Evolutionary conservation across 2,329 filamentous ascomycete species (phyloP).

Genomic region (Stagonosporopsis rhizophila): DNA sequence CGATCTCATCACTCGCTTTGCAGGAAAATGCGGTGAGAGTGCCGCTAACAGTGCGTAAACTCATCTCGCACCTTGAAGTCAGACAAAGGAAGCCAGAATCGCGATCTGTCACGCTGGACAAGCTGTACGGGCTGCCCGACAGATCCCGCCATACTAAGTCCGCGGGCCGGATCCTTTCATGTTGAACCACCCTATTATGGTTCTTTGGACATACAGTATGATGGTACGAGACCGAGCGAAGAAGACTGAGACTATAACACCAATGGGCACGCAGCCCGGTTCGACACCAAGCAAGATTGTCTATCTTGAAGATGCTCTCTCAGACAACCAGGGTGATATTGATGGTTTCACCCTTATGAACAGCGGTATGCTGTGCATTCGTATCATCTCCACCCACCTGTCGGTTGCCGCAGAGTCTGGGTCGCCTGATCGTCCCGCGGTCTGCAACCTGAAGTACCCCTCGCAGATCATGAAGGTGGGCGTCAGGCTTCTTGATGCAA

Average conservation of each 20-base stretch:
- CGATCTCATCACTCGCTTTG: slow-evolving; percentile 69
- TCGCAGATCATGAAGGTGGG: slow-evolving; percentile 29
- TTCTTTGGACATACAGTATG: slow-evolving; percentile 38
- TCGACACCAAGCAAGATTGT: slow-evolving; percentile 1
- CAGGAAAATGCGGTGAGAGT: slow-evolving; percentile 69
- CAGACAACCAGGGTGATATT: slow-evolving; percentile 14
- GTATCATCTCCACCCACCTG: slow-evolving; percentile 3
- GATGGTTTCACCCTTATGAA: slow-evolving; percentile 22
- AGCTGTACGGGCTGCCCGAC: slow-evolving; percentile 22
- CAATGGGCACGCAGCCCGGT: neutral
- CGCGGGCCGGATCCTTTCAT: slow-evolving; percentile 30
- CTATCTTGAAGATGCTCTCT: slow-evolving; percentile 19
- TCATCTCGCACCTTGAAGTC: slow-evolving; percentile 62
- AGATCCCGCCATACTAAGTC: slow-evolving; percentile 27
- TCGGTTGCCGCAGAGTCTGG: neutral
- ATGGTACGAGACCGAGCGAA: slow-evolving; percentile 24
- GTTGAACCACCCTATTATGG: slow-evolving; percentile 32
- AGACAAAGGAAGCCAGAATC: slow-evolving; percentile 27
- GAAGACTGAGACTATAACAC: slow-evolving; percentile 23
- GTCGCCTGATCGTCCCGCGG: neutral
- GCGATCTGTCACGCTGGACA: slow-evolving; percentile 31
- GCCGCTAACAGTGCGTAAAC: slow-evolving; percentile 67
- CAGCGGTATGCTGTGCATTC: slow-evolving; percentile 20
- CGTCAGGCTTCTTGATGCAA: slow-evolving; percentile 24
- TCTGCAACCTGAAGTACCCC: slow-evolving; percentile 23